These are phyloP conservation scores for Pseudozyma pruni DNA, from an alignment of 1,284 basidiomycete species.

Conservation along the genomic window DNA sequence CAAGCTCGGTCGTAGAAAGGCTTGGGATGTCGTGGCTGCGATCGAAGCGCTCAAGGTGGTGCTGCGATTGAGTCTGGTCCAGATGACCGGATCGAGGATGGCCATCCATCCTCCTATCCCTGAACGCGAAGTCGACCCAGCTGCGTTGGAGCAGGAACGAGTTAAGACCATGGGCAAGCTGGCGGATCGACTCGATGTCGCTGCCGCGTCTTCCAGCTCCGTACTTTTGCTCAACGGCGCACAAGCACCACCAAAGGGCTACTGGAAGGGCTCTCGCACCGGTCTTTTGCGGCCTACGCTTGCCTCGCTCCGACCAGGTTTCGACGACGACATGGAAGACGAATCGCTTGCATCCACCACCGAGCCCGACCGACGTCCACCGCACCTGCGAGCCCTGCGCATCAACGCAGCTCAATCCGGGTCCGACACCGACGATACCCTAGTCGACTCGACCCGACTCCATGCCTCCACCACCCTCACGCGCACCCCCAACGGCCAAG, in stretches of 20 bases:
- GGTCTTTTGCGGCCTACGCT: constrained; percentile 56
- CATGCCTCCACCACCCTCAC: constrained; percentile 20
- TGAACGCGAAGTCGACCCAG: constrained; percentile 65
- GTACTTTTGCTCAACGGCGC: not conserved
- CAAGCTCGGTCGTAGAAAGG: constrained; percentile 55
- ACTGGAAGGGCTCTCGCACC: constrained; percentile 59
- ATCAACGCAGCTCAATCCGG: constrained; percentile 44
- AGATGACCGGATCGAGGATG: constrained; percentile 64
- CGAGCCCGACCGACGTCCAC: constrained; percentile 24
- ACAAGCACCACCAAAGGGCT: constrained; percentile 32
- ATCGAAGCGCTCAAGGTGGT: constrained; percentile 68
- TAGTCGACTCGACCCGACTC: constrained; percentile 51
- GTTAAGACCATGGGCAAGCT: constrained; percentile 39
- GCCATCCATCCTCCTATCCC: constrained; percentile 68
- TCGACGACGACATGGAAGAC: constrained; percentile 12
- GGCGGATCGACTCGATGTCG: constrained; percentile 26
- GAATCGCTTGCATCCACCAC: constrained; percentile 2
- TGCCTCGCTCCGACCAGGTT: constrained; percentile 51
- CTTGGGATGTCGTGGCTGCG: constrained; percentile 68
- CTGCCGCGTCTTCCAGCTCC: constrained; percentile 13
- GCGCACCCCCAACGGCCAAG: not conserved
- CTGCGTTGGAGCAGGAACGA: constrained; percentile 54
- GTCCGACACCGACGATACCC: constrained; percentile 58
- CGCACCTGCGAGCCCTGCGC: constrained; percentile 33
- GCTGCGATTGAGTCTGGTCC: constrained; percentile 67